Percentiles rank a stretch among this genome's conserved stretches.
These are phyloP conservation scores for Antitrichia curtipendula DNA, from an alignment of 225 moss, liverwort and hornwort genomes.

Conservation along the genomic window DNA sequence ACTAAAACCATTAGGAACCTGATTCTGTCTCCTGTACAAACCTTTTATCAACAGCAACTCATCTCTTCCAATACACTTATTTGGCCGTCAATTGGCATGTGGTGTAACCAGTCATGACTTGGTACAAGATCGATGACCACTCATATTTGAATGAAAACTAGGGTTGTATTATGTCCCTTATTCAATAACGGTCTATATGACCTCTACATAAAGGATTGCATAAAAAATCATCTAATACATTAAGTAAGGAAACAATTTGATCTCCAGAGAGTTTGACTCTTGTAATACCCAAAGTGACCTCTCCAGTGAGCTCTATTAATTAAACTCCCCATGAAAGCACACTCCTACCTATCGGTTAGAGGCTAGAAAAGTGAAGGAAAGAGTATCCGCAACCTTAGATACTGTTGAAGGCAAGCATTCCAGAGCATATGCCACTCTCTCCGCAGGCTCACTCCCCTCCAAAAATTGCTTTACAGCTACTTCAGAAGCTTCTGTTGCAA, in stretches of 20 bases:
- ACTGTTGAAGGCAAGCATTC: slow-evolving; percentile 44
- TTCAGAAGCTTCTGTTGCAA: slow-evolving; percentile 50
- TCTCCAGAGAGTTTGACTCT: background rate
- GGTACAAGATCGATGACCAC: background rate
- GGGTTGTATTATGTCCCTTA: background rate
- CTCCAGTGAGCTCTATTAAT: background rate
- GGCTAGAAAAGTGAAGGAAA: background rate
- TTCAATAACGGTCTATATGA: background rate
- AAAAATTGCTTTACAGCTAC: slow-evolving; percentile 36
- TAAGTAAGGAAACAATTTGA: background rate
- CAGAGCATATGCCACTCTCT: slow-evolving; percentile 48
- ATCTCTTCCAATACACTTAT: background rate
- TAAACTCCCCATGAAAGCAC: background rate
- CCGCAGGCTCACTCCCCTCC: slow-evolving; percentile 30
- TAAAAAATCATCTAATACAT: background rate
- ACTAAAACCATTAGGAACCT: background rate
- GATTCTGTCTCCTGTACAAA: background rate
- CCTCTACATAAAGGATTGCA: background rate
- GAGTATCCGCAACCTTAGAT: background rate
- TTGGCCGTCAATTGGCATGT: background rate
- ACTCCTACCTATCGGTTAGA: background rate
- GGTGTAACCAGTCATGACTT: background rate
- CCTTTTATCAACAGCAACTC: background rate
- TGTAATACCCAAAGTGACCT: background rate
- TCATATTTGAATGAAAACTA: background rate